Percentiles rank a stretch among this genome's conserved stretches.
These are phyloP conservation scores for Yarrowia yakushimensis DNA, from an alignment of 805 yeast species.

Conservation along the genomic window DNA sequence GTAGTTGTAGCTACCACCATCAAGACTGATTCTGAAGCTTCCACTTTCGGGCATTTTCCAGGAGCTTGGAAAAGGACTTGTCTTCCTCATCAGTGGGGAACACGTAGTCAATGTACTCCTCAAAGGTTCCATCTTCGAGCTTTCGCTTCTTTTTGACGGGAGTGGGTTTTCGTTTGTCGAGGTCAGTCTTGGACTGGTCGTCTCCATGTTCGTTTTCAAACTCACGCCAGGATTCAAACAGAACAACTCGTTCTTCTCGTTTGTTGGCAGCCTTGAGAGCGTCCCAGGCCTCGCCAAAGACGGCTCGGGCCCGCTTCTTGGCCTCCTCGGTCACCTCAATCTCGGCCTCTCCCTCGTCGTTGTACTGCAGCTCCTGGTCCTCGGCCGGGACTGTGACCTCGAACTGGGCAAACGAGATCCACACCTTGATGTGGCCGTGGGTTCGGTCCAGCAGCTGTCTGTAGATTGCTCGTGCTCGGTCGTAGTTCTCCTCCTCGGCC, in stretches of 20 bases:
- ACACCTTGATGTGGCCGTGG: conserved; percentile 41
- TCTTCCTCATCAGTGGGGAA: conserved; percentile 59
- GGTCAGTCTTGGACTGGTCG: conserved; percentile 38
- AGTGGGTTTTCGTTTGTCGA: conserved; percentile 42
- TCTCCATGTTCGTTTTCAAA: conserved; percentile 67
- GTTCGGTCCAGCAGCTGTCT: conserved; percentile 41
- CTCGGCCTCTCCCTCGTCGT: conserved; percentile 49
- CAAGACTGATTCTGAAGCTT: conserved; percentile 33
- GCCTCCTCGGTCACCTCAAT: conserved; percentile 52
- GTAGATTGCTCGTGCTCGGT: conserved; percentile 52
- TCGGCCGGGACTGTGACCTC: conserved; percentile 54
- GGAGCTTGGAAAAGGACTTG: conserved; percentile 37
- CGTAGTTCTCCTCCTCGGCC: conserved; percentile 57
- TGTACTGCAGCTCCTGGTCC: conserved; percentile 44
- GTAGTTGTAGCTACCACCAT: background rate
- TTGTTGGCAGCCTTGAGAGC: conserved; percentile 42
- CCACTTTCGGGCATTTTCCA: conserved; percentile 52
- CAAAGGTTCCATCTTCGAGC: conserved; percentile 46
- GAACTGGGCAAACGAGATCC: conserved; percentile 69
- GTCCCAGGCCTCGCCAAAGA: conserved; percentile 54
- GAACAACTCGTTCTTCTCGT: conserved; percentile 46
- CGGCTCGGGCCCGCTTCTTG: conserved; percentile 47
- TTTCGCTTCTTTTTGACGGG: conserved; percentile 54
- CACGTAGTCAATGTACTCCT: conserved; percentile 56
- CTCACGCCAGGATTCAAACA: conserved; percentile 58